These are phyloP conservation scores for Volvariella volvacea DNA, from an alignment of 1,284 basidiomycete genomes.

Conservation along the genomic window DNA sequence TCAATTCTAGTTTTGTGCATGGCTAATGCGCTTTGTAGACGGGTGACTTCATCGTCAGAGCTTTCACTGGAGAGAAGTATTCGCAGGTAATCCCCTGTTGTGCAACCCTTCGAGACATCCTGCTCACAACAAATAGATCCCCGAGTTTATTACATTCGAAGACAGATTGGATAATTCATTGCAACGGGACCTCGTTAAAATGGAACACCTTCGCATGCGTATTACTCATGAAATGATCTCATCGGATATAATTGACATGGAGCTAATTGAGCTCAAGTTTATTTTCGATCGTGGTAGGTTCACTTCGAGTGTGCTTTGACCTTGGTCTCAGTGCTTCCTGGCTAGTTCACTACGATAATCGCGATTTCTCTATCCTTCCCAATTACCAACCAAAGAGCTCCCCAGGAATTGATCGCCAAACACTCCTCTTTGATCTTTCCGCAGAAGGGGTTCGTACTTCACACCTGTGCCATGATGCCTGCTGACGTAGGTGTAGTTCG, in stretches of 20 bases:
- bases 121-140: constrained; percentile 43
- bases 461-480: neutral
- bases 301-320: constrained; percentile 6
- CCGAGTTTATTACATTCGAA: constrained; percentile 75
- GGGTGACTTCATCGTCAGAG: constrained; percentile 69
- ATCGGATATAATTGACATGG: constrained; percentile 67
- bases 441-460: constrained; percentile 32
- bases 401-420: constrained; percentile 55
- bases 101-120: neutral
- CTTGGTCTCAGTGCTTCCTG: constrained; percentile 7
- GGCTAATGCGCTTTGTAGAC: constrained; percentile 39
- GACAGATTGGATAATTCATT: constrained; percentile 74
- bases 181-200: constrained; percentile 68
- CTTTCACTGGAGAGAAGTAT: constrained; percentile 73
- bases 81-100: constrained; percentile 46
- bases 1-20: constrained; percentile 7
- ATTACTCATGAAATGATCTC: constrained; percentile 66
- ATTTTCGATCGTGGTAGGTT: constrained; percentile 70
- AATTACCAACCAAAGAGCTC: constrained; percentile 62
- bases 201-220: constrained; percentile 79
- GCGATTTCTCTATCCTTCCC: constrained; percentile 73
- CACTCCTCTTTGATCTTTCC: constrained; percentile 54
- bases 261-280: constrained; percentile 77
- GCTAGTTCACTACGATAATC: constrained; percentile 72
- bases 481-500: constrained; percentile 3